Base-by-base conservation (phyloP, 2,329 filamentous ascomycete species). In the Talaromyces sp. region DNA sequence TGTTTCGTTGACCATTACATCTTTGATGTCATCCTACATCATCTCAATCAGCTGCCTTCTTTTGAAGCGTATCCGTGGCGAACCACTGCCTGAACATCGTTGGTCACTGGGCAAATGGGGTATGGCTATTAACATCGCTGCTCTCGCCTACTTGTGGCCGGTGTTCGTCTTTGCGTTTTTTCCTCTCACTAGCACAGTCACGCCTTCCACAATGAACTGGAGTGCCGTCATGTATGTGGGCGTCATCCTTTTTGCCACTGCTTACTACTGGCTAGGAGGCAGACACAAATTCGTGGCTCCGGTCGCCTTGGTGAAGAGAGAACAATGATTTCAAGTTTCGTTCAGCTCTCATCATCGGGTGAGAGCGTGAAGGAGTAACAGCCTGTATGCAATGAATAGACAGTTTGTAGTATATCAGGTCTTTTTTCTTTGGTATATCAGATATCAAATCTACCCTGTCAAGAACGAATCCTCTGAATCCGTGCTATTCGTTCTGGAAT, bases 31-130 rank as follows among this genome's bases (percentile, higher is more conserved):
- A 4, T 78, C 80, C 25, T 82, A 82, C 63, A 74, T 80, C 37
- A 70, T 85, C 8, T 81, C 80, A 1, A 83, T 84, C 58, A 74
- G 73, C 15, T 84, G 82, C 68, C 73, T 84, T 9, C 70, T 81
- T 10, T 67, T 79, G n/a, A 82, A 81, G 65, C 77, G 81, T 2
- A 71, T 81, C 63, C 75, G 74, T 9, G 70, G 73, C 1, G 76
- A 83, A 61, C 65, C 74, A 1, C 75, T 84, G 1, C 79, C 82
- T 1, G 75, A 74, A 0, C 78, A 77, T 1, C 77, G 78, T 15
- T 85, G 82, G 76, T 77, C 74, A 10, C 75, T 85, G 4, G 82
- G 83, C 7, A 73, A 71, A 31, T 79, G 73, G 56, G 81, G 82
- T 1, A 71, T 82, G 60, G 70, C 73, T n/a, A 70, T 84, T 69